Evolutionary conservation across 2,329 filamentous ascomycete species (phyloP).

Genomic region (Phaeosphaeriaceae sp.): DNA sequence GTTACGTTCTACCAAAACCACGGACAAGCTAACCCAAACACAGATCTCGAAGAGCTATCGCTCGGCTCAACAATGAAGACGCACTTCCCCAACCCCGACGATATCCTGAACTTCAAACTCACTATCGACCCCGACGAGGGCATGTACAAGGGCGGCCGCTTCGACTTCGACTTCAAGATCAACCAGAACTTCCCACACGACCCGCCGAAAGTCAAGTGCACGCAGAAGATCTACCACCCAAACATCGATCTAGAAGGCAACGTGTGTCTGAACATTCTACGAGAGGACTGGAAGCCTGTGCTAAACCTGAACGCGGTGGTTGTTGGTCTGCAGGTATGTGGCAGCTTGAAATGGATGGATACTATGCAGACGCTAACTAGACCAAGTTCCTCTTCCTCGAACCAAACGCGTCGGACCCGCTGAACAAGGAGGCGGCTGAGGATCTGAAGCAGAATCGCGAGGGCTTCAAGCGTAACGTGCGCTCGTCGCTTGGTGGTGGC

Average conservation of each 20-base stretch:
- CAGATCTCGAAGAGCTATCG: conserved; percentile 82
- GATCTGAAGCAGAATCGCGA: conserved; percentile 87
- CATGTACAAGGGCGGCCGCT: conserved; percentile 86
- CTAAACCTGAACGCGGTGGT: conserved; percentile 96
- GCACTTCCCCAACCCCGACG: conserved; percentile 80
- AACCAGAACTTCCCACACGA: conserved; percentile 97
- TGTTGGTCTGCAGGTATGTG: conserved; percentile 81
- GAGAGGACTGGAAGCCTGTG: conserved; percentile 99
- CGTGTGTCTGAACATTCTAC: conserved; percentile 94
- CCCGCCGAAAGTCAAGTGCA: conserved; percentile 95
- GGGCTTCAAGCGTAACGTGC: conserved; percentile 89
- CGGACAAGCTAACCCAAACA: conserved; percentile 11
- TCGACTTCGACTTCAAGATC: conserved; percentile 91
- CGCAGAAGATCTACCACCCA: conserved; percentile 98
- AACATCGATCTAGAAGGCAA: conserved; percentile 99
- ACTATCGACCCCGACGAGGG: conserved; percentile 85
- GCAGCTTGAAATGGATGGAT: background rate
- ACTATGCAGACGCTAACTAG: conserved; percentile 7
- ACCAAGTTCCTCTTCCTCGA: conserved; percentile 92
- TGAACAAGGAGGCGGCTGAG: conserved; percentile 97
- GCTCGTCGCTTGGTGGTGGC: conserved; percentile 82
- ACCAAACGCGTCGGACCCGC: conserved; percentile 94
- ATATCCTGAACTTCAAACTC: conserved; percentile 84
- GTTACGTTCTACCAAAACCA: background rate
- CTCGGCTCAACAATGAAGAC: conserved; percentile 82